Conservation (phyloP, 495 filamentous ascomycete species). For the Penicillium crystallinum region DNA sequence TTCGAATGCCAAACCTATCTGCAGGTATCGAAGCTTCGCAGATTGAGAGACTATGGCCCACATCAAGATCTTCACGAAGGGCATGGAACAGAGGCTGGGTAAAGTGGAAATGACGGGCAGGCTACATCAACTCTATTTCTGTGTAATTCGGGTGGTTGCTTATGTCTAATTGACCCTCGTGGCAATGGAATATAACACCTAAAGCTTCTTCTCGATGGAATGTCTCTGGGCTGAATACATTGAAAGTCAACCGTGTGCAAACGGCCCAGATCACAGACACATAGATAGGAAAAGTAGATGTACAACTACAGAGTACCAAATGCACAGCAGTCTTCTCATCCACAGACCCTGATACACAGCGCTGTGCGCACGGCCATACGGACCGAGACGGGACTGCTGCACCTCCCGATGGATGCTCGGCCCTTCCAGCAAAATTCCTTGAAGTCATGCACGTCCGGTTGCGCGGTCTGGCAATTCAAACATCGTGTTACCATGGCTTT, state of each 20-base stretch:
- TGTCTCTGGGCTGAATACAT: neutral
- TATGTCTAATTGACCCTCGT: conserved; percentile 8
- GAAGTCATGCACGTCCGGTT: conserved; percentile 21
- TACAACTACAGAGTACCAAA: neutral
- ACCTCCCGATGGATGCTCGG: conserved; percentile 12
- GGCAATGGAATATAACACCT: conserved; percentile 4
- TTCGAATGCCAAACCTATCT: conserved; percentile 1
- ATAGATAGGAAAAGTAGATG: neutral
- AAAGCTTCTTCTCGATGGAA: neutral
- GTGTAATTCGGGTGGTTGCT: conserved; percentile 13
- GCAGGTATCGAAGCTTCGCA: conserved; percentile 11
- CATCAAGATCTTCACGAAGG: neutral
- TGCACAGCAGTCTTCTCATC: neutral
- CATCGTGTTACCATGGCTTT: conserved; percentile 21
- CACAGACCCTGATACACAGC: conserved; percentile 10
- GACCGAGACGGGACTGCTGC: conserved; percentile 24
- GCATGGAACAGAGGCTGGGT: neutral
- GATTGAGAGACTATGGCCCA: neutral
- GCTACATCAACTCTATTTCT: conserved; percentile 24
- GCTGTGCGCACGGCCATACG: conserved; percentile 17
- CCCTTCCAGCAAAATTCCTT: conserved; percentile 13
- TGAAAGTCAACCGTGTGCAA: neutral
- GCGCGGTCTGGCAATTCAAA: conserved; percentile 13
- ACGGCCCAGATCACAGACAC: neutral
- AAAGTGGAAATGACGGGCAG: conserved; percentile 17